Base-by-base conservation (phyloP, 2,329 filamentous ascomycete species). In the Trichoderma sp. region DNA sequence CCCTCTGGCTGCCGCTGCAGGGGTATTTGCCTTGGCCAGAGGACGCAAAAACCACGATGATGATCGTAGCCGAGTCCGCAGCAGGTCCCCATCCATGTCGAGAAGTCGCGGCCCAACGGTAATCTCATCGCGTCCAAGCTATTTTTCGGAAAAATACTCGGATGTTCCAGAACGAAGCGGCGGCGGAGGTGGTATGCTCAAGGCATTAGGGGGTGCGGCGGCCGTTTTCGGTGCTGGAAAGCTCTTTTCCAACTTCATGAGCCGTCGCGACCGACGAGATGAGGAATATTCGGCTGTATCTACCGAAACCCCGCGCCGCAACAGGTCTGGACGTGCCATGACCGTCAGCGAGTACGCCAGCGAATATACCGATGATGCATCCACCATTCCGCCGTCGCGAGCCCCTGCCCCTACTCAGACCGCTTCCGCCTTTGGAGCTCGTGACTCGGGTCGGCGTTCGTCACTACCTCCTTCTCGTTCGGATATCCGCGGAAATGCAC, bases 81-180 rank as follows among this genome's bases (percentile, higher is more conserved):
- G 82, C 66, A 79, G 82, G 58, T 82, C 81, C 6, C 79, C 76
- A 11, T 82, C 80, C 1, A 77, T 80, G 51, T 80, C 79, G 71
- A 78, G 79, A 47, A 82, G 79, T 65, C 80, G 82, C 32, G 82
- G 78, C 6, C 83, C 85, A 1, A 86, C 89, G 72, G 86, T 87
- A 2, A 76, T 88, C 11, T 81, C 87, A 1, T 89, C 88, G 0
- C 83, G 86, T 56, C 82, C 83, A 36, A 91, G 89, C 66, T 90
- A 89, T 74, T 81, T 87, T 39, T 87, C 91, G 51, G 91, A 94
- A 74, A 93, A 94, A 78, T 87, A 87, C 71, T 87, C 87, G 0
- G 86, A 90, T n/a, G 74, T 79, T 68, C 75, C 76, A 32, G 82
- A 34, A 6, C 72, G 82, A 28, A 80, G 78, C 71, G 80, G 83